Evolutionary conservation across 2,329 filamentous ascomycete species (phyloP), one percentile per base, ranked within the genome.

Genomic region (Lachnellula arida): DNA sequence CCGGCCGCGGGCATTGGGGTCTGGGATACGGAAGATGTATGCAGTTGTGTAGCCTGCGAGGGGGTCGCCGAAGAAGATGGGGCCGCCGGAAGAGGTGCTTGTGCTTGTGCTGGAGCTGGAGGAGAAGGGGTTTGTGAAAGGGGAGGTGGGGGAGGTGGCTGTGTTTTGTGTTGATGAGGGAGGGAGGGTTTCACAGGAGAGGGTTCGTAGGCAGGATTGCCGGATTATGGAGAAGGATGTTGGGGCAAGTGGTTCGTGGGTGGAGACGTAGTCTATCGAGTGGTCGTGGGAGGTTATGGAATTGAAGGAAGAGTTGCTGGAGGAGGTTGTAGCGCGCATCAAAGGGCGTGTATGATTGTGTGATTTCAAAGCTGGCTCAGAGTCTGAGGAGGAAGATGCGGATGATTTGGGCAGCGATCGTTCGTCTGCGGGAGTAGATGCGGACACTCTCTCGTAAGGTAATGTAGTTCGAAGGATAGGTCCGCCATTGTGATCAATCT

Each of bases 21-120:
- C 85, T 6, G 84, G 81, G 43, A 88, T 85, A 25, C 85, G 84
- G 66, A 88, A 88, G 60, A 87, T 85, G 69, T 86, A 87, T 14
- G 84, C 85, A 0, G 84, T 88, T 0, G 85, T 88, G 70, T 86
- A 87, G 32, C 85, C 85, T 1, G 84, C 80, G 0, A 80, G 68
- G 1, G 82, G 77, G 64, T 88, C 85, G 32, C 85, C 85, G 57
- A 88, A 87, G 68, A 88, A 86, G 52, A 88, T 85, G 32, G 85
- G 83, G 0, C 84, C 84, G 2, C 84, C 84, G 2, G 82, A 82
- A 15, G 82, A 75, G 39, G 80, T 74, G 54, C 80, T 74, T 2
- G 74, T 71, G 9, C 28, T 32, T 19, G 73, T 71, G 7, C 68
- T 66, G n/a, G 71, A 61, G 9, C 68, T 71, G 22, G 69, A 64